Conservation (phyloP, 2,329 filamentous ascomycete genomes). For the Dryadomyces quercus-mongolicae region DNA sequence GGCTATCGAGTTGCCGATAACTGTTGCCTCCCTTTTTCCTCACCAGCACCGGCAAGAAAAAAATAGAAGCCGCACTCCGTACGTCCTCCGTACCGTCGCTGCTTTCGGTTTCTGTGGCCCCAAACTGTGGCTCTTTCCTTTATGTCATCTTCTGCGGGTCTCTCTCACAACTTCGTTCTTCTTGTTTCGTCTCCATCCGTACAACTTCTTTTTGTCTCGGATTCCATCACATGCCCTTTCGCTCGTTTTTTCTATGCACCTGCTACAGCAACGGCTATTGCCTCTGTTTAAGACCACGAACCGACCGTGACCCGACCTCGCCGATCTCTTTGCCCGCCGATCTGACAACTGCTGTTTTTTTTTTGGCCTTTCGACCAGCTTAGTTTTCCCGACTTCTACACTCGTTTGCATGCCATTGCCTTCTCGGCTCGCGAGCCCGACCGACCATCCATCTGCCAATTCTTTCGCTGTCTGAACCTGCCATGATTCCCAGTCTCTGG, state of each 20-base stretch:
- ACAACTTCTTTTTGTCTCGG: background rate
- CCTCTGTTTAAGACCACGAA: no score
- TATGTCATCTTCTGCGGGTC: background rate
- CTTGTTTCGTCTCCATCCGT: background rate
- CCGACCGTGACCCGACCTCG: no score
- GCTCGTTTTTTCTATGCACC: no score
- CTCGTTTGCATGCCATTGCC: background rate
- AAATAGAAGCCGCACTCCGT: no score
- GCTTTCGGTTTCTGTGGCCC: background rate
- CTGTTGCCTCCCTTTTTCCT: background rate
- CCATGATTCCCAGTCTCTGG: background rate
- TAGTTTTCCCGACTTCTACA: background rate
- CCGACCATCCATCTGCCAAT: background rate
- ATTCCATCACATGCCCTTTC: no score
- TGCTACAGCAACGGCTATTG: no score
- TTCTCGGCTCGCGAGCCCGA: background rate
- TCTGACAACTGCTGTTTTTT: background rate
- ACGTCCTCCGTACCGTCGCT: no score
- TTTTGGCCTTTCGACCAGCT: background rate
- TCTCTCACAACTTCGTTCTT: conserved; percentile 1
- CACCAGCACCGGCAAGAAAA: background rate
- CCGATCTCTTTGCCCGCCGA: background rate
- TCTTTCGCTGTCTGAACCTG: background rate
- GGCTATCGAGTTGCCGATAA: background rate
- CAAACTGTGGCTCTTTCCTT: background rate